Conservation (phyloP, 2,329 filamentous ascomycete species). For the Cercospora zeina region DNA sequence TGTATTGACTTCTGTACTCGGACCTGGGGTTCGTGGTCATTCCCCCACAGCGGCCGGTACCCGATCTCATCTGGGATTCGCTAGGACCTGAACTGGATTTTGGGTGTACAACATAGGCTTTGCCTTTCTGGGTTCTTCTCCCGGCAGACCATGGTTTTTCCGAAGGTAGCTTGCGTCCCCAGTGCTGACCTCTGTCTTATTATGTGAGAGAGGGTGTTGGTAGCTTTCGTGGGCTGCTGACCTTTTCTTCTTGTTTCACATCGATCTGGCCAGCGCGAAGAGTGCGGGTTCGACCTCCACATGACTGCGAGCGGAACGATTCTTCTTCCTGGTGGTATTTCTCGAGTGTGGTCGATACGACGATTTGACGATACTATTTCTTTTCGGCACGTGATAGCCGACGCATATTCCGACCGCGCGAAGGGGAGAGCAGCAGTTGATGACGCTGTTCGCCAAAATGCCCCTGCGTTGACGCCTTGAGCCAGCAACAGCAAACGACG, state of each 20-base stretch:
- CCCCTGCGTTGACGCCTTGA: not conserved
- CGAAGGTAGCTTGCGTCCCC: too few relatives aligned
- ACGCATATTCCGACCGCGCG: not conserved
- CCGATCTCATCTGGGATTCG: too few relatives aligned
- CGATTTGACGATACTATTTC: not conserved
- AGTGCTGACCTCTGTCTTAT: too few relatives aligned
- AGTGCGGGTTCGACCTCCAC: not conserved
- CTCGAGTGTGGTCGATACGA: not conserved
- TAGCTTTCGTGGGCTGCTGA: not conserved
- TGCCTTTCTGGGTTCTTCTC: too few relatives aligned
- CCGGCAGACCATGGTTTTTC: too few relatives aligned
- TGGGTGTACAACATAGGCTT: too few relatives aligned
- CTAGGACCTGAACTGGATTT: too few relatives aligned
- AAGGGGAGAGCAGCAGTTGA: not conserved
- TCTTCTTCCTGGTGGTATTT: not conserved
- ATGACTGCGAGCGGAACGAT: not conserved
- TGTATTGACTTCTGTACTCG: conserved; percentile 1
- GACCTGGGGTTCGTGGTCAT: not conserved
- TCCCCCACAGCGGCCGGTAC: too few relatives aligned
- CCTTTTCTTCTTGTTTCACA: not conserved
- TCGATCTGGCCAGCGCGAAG: not conserved
- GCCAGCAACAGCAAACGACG: not conserved
- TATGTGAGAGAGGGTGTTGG: too few relatives aligned
- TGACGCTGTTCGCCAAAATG: not conserved
- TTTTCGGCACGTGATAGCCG: not conserved